Evolutionary conservation across 768 basidiomycete genomes (phyloP).

Genomic region (Cyathus striatus): DNA sequence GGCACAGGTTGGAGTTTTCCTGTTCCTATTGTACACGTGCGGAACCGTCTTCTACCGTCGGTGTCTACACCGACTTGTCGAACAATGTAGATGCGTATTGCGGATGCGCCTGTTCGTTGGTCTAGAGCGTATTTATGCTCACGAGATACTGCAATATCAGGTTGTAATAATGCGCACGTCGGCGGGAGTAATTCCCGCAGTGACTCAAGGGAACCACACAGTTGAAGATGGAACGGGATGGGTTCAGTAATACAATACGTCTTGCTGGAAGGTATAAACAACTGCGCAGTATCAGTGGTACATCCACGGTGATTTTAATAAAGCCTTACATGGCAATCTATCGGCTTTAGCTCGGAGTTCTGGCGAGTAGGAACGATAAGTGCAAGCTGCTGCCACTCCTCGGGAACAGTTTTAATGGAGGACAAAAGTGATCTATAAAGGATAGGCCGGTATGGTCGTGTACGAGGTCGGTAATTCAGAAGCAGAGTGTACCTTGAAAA

Average conservation of each 20-base stretch:
- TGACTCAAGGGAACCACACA: slow-evolving; percentile 38
- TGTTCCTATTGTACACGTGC: slow-evolving; percentile 35
- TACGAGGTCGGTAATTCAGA: slow-evolving; percentile 40
- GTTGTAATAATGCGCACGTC: slow-evolving; percentile 14
- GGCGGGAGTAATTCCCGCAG: slow-evolving; percentile 36
- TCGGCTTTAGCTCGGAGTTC: slow-evolving; percentile 25
- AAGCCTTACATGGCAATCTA: slow-evolving; percentile 47
- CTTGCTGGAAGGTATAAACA: slow-evolving; percentile 41
- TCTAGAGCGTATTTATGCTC: background rate
- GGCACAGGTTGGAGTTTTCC: slow-evolving; percentile 34
- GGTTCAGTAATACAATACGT: slow-evolving; percentile 41
- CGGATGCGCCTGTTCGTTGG: slow-evolving; percentile 3
- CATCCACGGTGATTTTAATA: background rate
- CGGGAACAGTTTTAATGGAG: slow-evolving; percentile 47
- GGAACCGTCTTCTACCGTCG: slow-evolving; percentile 29
- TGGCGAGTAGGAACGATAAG: slow-evolving; percentile 27
- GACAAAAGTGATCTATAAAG: slow-evolving; percentile 38
- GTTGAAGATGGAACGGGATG: slow-evolving; percentile 57
- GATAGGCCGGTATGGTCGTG: slow-evolving; percentile 41
- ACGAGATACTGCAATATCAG: slow-evolving; percentile 1
- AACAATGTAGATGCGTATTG: slow-evolving; percentile 41
- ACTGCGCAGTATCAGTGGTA: slow-evolving; percentile 4
- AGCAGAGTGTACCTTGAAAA: slow-evolving; percentile 30
- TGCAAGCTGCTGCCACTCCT: slow-evolving; percentile 54
- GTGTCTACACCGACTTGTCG: slow-evolving; percentile 41